A percentile compares a stretch with the other conserved stretches of the same genome.
These are phyloP conservation scores for Wickerhamiella azyma DNA, from an alignment of 805 yeast species.

Conservation along the genomic window DNA sequence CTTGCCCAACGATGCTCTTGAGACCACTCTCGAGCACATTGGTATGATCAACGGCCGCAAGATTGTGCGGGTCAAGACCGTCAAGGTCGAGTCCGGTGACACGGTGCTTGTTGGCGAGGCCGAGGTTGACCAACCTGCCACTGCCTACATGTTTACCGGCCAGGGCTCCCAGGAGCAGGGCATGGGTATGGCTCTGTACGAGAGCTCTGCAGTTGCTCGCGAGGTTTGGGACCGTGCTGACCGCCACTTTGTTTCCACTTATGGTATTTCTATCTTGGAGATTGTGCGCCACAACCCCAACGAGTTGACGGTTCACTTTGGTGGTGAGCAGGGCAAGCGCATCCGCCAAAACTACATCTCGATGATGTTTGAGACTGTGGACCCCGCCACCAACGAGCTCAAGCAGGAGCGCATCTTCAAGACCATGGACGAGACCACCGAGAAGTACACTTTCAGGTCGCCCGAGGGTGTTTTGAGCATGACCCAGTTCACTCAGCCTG, in stretches of 20 bases:
- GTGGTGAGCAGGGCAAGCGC: slow-evolving; percentile 93
- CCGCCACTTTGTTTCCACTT: slow-evolving; percentile 75
- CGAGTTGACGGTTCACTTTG: slow-evolving; percentile 89
- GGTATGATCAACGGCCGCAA: slow-evolving; percentile 99
- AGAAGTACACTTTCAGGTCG: slow-evolving; percentile 76
- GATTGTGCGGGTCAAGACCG: slow-evolving; percentile 82
- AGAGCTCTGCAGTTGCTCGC: slow-evolving; percentile 78
- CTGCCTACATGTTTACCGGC: slow-evolving; percentile 96
- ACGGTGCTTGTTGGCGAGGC: slow-evolving; percentile 87
- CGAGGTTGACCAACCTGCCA: slow-evolving; percentile 94
- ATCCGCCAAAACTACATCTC: slow-evolving; percentile 89
- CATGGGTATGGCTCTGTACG: slow-evolving; percentile 99
- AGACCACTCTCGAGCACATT: slow-evolving; percentile 80
- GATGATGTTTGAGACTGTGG: slow-evolving; percentile 95
- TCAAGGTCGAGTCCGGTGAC: slow-evolving; percentile 64
- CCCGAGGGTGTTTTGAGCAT: slow-evolving; percentile 94
- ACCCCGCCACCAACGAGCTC: slow-evolving; percentile 56
- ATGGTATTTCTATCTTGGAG: slow-evolving; percentile 93
- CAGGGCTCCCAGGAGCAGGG: slow-evolving; percentile 99
- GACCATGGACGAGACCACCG: slow-evolving; percentile 66
- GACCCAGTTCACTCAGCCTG: slow-evolving; percentile 99
- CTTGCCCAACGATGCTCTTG: slow-evolving; percentile 81
- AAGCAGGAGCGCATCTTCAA: slow-evolving; percentile 92
- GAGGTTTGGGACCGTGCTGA: slow-evolving; percentile 98
- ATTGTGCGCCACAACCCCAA: slow-evolving; percentile 93